These are phyloP conservation scores for Lachancea mirantina DNA, from an alignment of 805 yeast species.

Conservation along the genomic window DNA sequence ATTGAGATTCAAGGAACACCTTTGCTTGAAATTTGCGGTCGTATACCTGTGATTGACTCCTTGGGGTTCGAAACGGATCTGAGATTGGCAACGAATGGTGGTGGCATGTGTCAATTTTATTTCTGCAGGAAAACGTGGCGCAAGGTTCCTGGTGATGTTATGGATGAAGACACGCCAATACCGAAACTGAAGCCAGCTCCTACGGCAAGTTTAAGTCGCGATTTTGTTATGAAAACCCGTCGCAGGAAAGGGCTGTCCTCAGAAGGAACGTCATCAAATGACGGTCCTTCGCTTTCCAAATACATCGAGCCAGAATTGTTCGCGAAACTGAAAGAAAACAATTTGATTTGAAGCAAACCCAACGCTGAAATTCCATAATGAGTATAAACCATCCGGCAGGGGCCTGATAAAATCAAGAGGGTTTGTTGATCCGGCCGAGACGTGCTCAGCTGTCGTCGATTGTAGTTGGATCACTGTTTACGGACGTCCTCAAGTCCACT, in stretches of 20 bases:
- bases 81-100: conserved; percentile 69
- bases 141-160: conserved; percentile 84
- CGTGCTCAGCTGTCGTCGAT: too few species aligned
- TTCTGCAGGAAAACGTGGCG: conserved; percentile 60
- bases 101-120: conserved; percentile 58
- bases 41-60: conserved; percentile 83
- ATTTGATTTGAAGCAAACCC: conserved; percentile 32
- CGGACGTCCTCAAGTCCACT: neutral
- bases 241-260: conserved; percentile 77
- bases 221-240: conserved; percentile 83
- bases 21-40: conserved; percentile 52
- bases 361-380: too few species aligned
- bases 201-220: conserved; percentile 65
- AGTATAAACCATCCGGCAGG: too few species aligned
- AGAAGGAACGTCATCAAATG: conserved; percentile 36
- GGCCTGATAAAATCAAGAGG: too few species aligned
- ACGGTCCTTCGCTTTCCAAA: conserved; percentile 41
- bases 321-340: conserved; percentile 45
- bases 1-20: conserved; percentile 67
- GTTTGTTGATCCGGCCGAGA: too few species aligned
- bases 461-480: too few species aligned
- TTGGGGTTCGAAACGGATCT: conserved; percentile 85
- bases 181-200: conserved; percentile 76
- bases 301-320: conserved; percentile 60
- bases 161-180: conserved; percentile 56